Base-by-base conservation (phyloP, 2,329 filamentous ascomycete species). In the Fonsecaea monophora region DNA sequence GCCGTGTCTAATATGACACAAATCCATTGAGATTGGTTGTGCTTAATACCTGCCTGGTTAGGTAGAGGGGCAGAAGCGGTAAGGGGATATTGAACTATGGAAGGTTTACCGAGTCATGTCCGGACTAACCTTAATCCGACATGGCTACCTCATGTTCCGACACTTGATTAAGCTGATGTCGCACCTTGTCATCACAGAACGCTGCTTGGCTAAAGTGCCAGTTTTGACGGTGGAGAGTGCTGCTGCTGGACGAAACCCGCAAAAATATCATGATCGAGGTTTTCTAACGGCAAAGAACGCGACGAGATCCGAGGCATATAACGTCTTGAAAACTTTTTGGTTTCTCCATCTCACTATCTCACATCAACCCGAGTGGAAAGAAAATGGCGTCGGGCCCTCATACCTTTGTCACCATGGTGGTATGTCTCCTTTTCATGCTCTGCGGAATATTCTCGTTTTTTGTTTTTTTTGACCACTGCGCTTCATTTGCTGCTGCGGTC, bases 381-480 rank as follows among this genome's bases (percentile, higher is more conserved):
- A 60, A 32, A 18, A 73, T 73, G 72, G 72, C 72, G 5, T 69
- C 71, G 15, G 72, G 71, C 12, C 72, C 72, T 5, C 67, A 72
- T 53, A 72, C 71, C 10, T 73, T 71, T 60, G 68, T 65, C 40
- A 73, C 70, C 59, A 56, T 66, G 61, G 60, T 60, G 62, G 72
- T 73, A 50, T 50, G 45, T 50, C 45, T 50, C 45, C 30, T 50
- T 15, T 30, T 18, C 21, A 50, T 21, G 45, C 45, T 50, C 15
- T 25, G 45, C 25, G 7, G 45, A 12, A 12, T 50, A 50, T 50
- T 8, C n/a, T 25, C 25, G 21, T 21, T 18, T 50, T 21, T 21
- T n/a, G n/a, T n/a, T 21, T 21, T 25, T 25, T 0, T 50, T 15
- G 45, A 50, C 10, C 15, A 40, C 3, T 50, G 30, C 10, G 21